Evolutionary conservation across 768 basidiomycete genomes (phyloP), one percentile per base, ranked within the genome.

Genomic region (Pleurotus djamor): DNA sequence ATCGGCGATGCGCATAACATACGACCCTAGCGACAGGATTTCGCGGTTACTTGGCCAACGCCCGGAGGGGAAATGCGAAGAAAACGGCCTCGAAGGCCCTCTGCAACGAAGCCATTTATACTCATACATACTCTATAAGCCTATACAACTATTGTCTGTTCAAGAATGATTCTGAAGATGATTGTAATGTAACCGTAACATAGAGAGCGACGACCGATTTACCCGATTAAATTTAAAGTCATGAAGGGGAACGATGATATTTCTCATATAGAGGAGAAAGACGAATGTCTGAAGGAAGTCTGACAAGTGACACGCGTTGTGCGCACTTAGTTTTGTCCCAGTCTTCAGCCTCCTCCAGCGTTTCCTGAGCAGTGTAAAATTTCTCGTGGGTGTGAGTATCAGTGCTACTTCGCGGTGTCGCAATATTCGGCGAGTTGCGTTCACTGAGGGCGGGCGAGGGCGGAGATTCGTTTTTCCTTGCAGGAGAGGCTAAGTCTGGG

Each of bases 271-370:
- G 69, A 17, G 65, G 66, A 43, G 74, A 72, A 36, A 78, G 63
- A 43, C 71, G 66, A 57, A 83, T 71, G 62, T 74, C 70, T 8
- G 89, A 84, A 21, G 92, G 91, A 28, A 93, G 70, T 60, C 83
- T 81, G 47, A 93, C 89, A 45, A 94, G 76, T 8, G 92, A 94
- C 7, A 94, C 93, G 7, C 92, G 87, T 64, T 92, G 89, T 12
- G 91, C 92, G 37, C 87, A 89, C 50, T 88, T 86, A 1, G 93
- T 95, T 69, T 86, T 86, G 72, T 91, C 79, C 93, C 93, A 95
- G 54, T 89, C 88, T 69, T 94, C 92, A n/a, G 93, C 92, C 70
- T 88, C 80, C 69, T 93, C 80, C 32, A 69, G 69, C 17, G 67
- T 74, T 66, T 87, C 85, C 14, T 69, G 70, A 34, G 75, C 76